phyloP scores from a whole-genome alignment of 2,329 filamentous ascomycete genomes.

The Mariannaea sp. region DNA sequence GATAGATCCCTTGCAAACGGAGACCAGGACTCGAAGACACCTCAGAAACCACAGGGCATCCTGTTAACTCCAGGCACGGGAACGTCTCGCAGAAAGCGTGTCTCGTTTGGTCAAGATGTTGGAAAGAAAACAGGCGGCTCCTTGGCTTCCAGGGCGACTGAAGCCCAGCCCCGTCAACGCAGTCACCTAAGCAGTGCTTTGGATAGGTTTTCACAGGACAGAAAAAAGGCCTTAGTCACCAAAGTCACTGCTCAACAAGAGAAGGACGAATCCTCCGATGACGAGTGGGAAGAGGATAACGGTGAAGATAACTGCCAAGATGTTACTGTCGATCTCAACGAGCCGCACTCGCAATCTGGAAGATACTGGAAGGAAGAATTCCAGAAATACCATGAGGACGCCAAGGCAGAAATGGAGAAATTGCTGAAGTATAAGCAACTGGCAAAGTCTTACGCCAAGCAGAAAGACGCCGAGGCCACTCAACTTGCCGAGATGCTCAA shows the following conservation, averaged over 20 bases:
- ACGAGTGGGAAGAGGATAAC: conserved; percentile 58
- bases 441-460: conserved; percentile 77
- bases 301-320: conserved; percentile 57
- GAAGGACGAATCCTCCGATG: conserved; percentile 42
- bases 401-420: conserved; percentile 75
- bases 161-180: conserved; percentile 41
- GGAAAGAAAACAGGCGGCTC: conserved; percentile 47
- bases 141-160: conserved; percentile 39
- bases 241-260: conserved; percentile 16
- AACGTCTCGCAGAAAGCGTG: conserved; percentile 64
- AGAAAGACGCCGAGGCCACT: conserved; percentile 74
- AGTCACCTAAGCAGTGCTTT: conserved; percentile 53
- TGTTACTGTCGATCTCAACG: conserved; percentile 71
- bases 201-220: conserved; percentile 41
- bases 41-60: conserved; percentile 61
- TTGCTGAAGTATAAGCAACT: conserved; percentile 79
- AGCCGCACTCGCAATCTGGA: conserved; percentile 75
- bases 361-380: conserved; percentile 83
- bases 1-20: conserved; percentile 30
- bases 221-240: conserved; percentile 14
- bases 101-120: conserved; percentile 67
- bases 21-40: conserved; percentile 48
- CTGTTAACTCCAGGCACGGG: conserved; percentile 67
- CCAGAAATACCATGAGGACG: conserved; percentile 73
- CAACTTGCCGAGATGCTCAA: conserved; percentile 68